Base-by-base conservation (phyloP, 2,329 filamentous ascomycete genomes). In the Harringtonia aguacate region DNA sequence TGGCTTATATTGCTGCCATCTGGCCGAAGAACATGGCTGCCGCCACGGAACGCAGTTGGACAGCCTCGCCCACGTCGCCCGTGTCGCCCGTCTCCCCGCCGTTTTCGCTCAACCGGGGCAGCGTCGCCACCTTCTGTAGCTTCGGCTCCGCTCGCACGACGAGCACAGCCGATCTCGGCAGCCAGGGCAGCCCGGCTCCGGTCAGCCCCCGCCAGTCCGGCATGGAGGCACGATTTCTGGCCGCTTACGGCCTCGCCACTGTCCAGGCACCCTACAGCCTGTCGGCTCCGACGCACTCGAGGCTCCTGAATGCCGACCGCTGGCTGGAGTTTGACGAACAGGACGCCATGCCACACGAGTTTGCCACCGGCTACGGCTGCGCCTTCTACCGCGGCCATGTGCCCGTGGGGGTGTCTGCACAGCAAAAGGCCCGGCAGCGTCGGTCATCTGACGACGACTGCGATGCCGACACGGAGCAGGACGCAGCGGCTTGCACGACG, bases 1-100 rank as follows among this genome's bases (percentile, higher is more conserved):
- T 79, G 21, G 64, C 78, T 13, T 79, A 79, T 50, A 67, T 79
- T 27, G 68, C 77, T 49, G 77, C 73, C 49, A 59, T 79, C 14
- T 77, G 75, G 74, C 73, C 75, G 4, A 63, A 55, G 31, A 49
- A 55, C 31, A 54, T 56, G 48, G 30, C 30, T 35, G n/a, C 44
- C 43, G n/a, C 34, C 39, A 22, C 20, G 15, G 42, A 34, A 6
- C 24, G 24, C 24, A 27, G 24, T 10, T 27, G 24, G 30, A 5
- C 33, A n/a, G 13, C 38, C 18, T 22, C 15, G 35, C 20, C 20
- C 18, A 22, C 20, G 20, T 7, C 18, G 14, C 15, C 36, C n/a
- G 7, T 17, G 35, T 14, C 15, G 20, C 35, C 10, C 7, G 24
- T 10, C 7, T 27, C 24, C 24, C 24, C 24, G 24, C 7, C 24